A percentile compares a stretch with the other conserved stretches of the same genome.
phyloP scores from a whole-genome alignment of 1,284 basidiomycete species.

The Rugosomyces carneus region DNA sequence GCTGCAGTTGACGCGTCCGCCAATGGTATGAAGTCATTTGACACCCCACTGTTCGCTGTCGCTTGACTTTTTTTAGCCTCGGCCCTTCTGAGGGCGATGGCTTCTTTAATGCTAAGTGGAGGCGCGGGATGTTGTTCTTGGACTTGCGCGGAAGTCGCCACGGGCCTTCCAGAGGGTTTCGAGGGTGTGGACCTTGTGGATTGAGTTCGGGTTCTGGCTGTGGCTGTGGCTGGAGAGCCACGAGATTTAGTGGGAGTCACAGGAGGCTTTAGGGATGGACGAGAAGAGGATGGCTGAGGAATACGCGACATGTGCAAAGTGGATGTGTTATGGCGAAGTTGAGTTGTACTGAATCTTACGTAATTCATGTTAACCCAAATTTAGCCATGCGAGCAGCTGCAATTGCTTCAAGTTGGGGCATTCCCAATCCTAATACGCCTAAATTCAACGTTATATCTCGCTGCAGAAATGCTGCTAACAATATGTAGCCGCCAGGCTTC shows the following conservation, averaged over 20 bases:
- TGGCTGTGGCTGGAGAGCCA: conserved; percentile 18
- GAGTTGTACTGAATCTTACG: too few species aligned
- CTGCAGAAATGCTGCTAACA: too few species aligned
- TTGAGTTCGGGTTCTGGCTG: conserved; percentile 26
- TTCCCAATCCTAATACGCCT: too few species aligned
- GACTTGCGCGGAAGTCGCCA: conserved; percentile 15
- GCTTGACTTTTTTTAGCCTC: conserved; percentile 58
- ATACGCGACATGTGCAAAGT: conserved; percentile 15
- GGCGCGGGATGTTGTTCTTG: conserved; percentile 15
- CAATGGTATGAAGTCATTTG: conserved; percentile 29
- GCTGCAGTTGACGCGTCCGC: conserved; percentile 42
- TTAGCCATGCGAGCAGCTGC: too few species aligned
- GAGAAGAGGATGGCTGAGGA: conserved; percentile 13
- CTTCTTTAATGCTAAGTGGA: conserved; percentile 58
- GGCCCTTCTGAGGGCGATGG: conserved; percentile 67
- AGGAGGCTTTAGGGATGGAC: conserved; percentile 13
- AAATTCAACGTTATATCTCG: too few species aligned
- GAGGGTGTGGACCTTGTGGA: conserved; percentile 32
- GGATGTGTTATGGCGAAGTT: too few species aligned
- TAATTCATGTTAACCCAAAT: too few species aligned
- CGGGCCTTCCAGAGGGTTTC: conserved; percentile 27
- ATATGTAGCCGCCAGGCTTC: too few species aligned
- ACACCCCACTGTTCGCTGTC: conserved; percentile 19
- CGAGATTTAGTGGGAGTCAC: conserved; percentile 14
- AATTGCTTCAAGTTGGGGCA: too few species aligned